Evolutionary conservation across 1,284 basidiomycete genomes (phyloP).

Genomic region (Rhodotorula glutinis): DNA sequence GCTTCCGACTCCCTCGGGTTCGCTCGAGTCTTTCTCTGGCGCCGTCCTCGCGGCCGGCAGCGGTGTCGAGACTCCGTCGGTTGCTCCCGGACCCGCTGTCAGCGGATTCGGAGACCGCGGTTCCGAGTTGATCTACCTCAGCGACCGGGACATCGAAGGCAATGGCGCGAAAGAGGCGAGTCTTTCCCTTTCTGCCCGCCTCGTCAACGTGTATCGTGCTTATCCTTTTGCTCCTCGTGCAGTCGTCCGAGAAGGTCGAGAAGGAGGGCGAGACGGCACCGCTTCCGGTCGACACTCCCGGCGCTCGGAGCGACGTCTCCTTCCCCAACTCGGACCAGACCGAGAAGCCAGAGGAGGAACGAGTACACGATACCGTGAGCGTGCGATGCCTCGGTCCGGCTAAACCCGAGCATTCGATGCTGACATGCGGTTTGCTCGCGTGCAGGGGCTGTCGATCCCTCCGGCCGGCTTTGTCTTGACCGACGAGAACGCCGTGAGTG

Average conservation of each 20-base stretch:
- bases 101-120: constrained; percentile 3
- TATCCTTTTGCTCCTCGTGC: neutral
- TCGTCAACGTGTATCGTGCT: neutral
- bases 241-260: neutral
- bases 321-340: neutral
- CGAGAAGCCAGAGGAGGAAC: constrained; percentile 6
- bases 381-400: too few relatives aligned
- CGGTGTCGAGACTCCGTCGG: constrained; percentile 18
- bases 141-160: neutral
- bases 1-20: constrained; percentile 1
- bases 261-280: neutral
- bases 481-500: rapidly evolving
- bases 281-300: neutral
- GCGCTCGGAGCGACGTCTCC: neutral
- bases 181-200: neutral
- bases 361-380: too few relatives aligned
- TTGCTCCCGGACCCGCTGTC: constrained; percentile 1
- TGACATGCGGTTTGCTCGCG: too few relatives aligned
- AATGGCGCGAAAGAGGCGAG: neutral
- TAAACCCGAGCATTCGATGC: too few relatives aligned
- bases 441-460: neutral
- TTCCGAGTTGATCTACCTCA: neutral
- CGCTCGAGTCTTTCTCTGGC: constrained; percentile 17
- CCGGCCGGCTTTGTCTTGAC: neutral
- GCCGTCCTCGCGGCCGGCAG: constrained; percentile 23